Evolutionary conservation across 257 asterid species (phyloP), one percentile per base, ranked within the genome.

Genomic region (Rhazya stricta): DNA sequence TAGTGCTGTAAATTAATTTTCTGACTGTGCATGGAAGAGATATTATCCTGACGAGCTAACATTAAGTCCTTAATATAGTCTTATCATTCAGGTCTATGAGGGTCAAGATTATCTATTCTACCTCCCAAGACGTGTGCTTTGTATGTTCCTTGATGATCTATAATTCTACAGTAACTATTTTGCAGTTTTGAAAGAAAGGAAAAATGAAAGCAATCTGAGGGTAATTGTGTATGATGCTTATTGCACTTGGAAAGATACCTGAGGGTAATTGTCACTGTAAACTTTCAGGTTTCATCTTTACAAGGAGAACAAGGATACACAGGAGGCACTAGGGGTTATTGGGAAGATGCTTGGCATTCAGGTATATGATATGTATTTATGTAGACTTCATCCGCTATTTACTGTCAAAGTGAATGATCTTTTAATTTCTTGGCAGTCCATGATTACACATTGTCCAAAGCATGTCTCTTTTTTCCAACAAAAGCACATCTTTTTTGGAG

Each of bases 231-330:
- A 19, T 36, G 54, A 30, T 74, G 34, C 34, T 57, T 63, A 11
- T 68, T 69, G 79, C 57, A 62, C 45, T 77, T 65, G 25, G 2
- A 29, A 74, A 61, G 30, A 60, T 67, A 77, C 83, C 84, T 72
- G 78, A 66, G 42, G 50, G 56, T 51, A 69, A 39, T 45, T 79
- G 42, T 78, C 70, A 67, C 23, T 80, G 34, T 41, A 63, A 74
- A 74, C 67, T 69, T 62, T 25, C 82, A 94, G 97, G 92, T 94
- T 94, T 85, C 88, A 91, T 86, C 96, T 94, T 69, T 92, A 87
- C 90, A 94, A 94, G 89, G 99, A 94, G 90, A 94, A 94, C 86
- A 94, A 94, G 89, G 99, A 94, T 72, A 94, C 98, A 67, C 97
- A 92, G 79, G 99, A 92, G 84, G 96, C 96, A 46, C 81, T 94